Conservation (phyloP, 2,329 filamentous ascomycete species). For the Fusarium tupiense region DNA sequence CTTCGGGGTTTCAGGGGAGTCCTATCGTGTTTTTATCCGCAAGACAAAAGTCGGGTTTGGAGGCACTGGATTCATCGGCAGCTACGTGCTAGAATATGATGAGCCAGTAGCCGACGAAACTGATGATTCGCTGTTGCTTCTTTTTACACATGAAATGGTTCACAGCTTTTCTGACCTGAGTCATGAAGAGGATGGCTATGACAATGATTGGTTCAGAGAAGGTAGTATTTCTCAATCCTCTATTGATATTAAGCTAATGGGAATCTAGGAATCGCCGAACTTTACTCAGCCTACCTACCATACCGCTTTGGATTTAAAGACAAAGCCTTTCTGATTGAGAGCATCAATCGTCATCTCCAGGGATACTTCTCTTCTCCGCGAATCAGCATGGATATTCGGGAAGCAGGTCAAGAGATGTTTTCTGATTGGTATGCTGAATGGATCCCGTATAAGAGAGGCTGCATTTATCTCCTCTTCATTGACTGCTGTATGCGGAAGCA, state of each 20-base stretch:
- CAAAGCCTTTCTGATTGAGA: not conserved
- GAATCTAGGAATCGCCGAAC: not conserved
- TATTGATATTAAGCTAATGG: not conserved
- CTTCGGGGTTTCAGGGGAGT: not conserved
- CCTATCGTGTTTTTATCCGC: not conserved
- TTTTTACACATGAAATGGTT: not conserved
- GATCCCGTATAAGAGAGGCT: not conserved
- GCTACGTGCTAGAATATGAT: not conserved
- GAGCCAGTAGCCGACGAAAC: not conserved
- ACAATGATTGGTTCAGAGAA: not conserved
- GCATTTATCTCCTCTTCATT: not conserved
- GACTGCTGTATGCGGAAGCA: not conserved
- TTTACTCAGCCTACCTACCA: not conserved
- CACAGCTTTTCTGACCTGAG: not conserved
- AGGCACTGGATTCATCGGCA: not conserved
- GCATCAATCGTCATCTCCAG: not conserved
- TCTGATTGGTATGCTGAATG: not conserved
- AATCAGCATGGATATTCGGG: not conserved
- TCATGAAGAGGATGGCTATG: not conserved
- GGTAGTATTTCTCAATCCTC: fast-evolving
- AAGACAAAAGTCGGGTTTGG: not conserved
- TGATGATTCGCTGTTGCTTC: not conserved
- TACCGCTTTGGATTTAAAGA: not conserved
- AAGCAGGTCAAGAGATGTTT: not conserved
- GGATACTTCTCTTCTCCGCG: not conserved